phyloP scores from a whole-genome alignment of 768 basidiomycete species.

The Rhodotorula babjevae region DNA sequence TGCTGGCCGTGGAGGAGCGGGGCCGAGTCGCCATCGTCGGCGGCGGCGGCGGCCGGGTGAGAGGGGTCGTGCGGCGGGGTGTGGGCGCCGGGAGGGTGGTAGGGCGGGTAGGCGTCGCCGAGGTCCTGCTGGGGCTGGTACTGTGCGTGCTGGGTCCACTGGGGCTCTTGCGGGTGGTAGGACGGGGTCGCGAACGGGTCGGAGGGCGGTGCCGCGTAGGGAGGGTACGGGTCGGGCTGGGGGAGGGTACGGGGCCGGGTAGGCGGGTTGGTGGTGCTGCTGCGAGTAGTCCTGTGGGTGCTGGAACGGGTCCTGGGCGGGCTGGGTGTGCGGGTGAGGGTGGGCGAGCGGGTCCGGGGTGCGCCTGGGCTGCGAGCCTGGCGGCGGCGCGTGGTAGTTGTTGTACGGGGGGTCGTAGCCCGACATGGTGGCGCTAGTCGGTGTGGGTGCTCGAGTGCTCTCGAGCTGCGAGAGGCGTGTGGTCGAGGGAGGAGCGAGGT shows the following conservation, averaged over 20 bases:
- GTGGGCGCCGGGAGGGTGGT: not conserved
- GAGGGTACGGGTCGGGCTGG: too few species aligned
- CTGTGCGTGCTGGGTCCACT: not conserved
- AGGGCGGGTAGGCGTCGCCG: not conserved
- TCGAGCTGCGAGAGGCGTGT: too few species aligned
- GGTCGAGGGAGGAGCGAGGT: too few species aligned
- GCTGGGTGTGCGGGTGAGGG: not conserved
- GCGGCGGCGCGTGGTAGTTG: not conserved
- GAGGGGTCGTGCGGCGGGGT: not conserved
- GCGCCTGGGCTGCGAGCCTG: not conserved
- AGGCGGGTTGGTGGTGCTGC: not conserved
- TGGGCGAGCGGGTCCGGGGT: not conserved
- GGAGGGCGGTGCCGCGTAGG: not conserved
- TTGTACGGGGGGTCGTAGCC: constrained; percentile 13
- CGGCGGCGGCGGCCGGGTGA: not conserved
- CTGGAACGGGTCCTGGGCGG: not conserved
- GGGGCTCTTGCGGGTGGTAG: not conserved
- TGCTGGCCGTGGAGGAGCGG: not conserved
- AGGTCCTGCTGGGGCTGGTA: not conserved
- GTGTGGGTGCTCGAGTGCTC: not conserved
- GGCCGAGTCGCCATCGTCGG: constrained; percentile 20
- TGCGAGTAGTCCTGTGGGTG: not conserved
- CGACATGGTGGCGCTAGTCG: too few species aligned
- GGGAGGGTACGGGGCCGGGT: not conserved
- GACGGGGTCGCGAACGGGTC: constrained; percentile 4